Evolutionary conservation across 202 grass and related monocot species (phyloP).

Genomic region (Carex arenaria): DNA sequence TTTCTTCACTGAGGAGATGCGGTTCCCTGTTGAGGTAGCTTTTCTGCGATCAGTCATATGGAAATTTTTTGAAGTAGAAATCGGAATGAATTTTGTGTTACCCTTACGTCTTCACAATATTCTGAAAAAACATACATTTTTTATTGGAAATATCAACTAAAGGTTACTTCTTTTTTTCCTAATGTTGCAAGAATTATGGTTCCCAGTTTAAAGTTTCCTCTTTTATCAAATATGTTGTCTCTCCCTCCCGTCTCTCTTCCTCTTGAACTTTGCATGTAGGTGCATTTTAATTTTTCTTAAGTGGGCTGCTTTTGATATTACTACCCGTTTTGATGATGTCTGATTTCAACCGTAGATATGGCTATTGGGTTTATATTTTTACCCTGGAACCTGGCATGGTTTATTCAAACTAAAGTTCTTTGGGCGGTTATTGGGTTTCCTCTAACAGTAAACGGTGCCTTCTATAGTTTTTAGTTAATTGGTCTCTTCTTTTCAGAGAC

Average conservation of each 20-base stretch:
- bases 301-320: conserved; percentile 7
- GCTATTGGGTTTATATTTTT: neutral
- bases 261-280: conserved; percentile 8
- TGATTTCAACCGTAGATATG: conserved; percentile 12
- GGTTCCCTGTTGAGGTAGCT: conserved; percentile 59
- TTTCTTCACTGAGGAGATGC: conserved; percentile 58
- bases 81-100: neutral
- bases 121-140: neutral
- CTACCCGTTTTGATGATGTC: conserved; percentile 20
- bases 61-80: neutral
- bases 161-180: neutral
- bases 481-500: conserved; percentile 50
- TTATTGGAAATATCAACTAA: neutral
- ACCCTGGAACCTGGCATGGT: conserved; percentile 3
- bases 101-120: neutral
- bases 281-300: conserved; percentile 2
- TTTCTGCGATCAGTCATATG: conserved; percentile 7
- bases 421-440: neutral
- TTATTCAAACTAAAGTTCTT: conserved; percentile 21
- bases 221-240: conserved; percentile 16
- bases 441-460: neutral
- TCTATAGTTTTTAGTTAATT: neutral
- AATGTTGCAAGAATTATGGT: conserved; percentile 12
- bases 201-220: neutral
- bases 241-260: neutral